Percentiles rank a stretch among this genome's conserved stretches.
phyloP scores from a whole-genome alignment of 805 yeast genomes.

The Cyberlindnera xylosilytica region DNA sequence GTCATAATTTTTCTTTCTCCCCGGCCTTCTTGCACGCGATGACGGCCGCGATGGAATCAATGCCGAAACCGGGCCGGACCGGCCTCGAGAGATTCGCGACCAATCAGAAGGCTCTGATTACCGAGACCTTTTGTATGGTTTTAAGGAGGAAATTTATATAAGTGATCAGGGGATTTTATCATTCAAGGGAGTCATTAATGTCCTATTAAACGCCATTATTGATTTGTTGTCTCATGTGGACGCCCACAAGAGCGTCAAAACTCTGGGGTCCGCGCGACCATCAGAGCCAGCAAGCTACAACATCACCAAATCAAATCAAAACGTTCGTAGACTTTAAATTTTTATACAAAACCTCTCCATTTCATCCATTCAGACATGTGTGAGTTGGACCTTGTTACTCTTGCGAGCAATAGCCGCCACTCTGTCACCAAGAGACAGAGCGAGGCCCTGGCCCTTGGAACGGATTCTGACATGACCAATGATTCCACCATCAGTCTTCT shows the following conservation, averaged over 20 bases:
- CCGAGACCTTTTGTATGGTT: not conserved
- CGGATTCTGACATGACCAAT: constrained; percentile 95
- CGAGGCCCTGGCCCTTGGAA: constrained; percentile 97
- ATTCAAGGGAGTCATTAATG: too few relatives aligned
- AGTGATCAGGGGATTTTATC: too few relatives aligned
- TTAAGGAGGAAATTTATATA: too few relatives aligned
- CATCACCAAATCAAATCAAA: too few relatives aligned
- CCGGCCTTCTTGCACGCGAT: not conserved
- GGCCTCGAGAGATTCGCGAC: constrained; percentile 2
- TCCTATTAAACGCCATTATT: too few relatives aligned
- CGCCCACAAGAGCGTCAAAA: too few relatives aligned
- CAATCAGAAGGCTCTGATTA: constrained; percentile 11
- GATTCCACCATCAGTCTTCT: constrained; percentile 66
- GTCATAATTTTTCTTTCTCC: not conserved
- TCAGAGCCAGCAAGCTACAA: too few relatives aligned
- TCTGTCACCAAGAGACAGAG: constrained; percentile 89
- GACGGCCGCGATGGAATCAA: constrained; percentile 4
- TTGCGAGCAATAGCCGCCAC: constrained; percentile 79
- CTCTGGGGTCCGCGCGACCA: too few relatives aligned
- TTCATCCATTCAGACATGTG: constrained; percentile 24
- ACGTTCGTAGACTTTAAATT: too few relatives aligned
- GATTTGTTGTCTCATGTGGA: too few relatives aligned
- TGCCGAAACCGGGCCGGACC: constrained; percentile 15
- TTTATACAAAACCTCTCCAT: constrained; percentile 6
- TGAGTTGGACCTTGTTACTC: constrained; percentile 36